These are phyloP conservation scores for Phytopythium kandeliae DNA, from an alignment of 352 stramenopile genomes.

Conservation along the genomic window DNA sequence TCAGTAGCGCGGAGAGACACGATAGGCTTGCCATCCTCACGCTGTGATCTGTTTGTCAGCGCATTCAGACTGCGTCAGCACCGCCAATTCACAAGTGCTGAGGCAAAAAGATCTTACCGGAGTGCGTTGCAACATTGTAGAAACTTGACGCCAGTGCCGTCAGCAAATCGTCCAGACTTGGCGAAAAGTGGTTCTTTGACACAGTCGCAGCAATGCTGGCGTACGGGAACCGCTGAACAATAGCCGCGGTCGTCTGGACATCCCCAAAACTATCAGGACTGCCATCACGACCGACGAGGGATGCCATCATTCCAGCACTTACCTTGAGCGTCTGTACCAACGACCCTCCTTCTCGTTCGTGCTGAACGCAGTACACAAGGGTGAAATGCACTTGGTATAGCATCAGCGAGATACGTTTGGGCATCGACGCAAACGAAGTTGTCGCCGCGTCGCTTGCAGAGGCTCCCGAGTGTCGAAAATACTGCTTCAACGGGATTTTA, in stretches of 20 bases:
- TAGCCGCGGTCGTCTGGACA: conserved; percentile 46
- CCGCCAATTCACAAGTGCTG: too few relatives aligned
- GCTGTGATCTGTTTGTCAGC: conserved; percentile 47
- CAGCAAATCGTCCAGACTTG: conserved; percentile 54
- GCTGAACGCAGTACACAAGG: conserved; percentile 76
- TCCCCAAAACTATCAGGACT: not conserved
- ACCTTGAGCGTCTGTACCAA: conserved; percentile 76
- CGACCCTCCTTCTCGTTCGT: conserved; percentile 55
- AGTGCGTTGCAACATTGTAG: conserved; percentile 47
- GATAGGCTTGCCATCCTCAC: conserved; percentile 76
- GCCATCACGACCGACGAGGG: not conserved
- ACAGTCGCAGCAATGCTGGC: conserved; percentile 43
- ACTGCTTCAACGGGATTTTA: conserved; percentile 77
- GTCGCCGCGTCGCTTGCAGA: conserved; percentile 40
- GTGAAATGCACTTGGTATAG: conserved; percentile 80
- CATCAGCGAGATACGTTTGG: conserved; percentile 79
- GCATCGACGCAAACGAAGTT: conserved; percentile 80
- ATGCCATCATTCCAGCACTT: not conserved
- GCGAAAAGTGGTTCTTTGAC: conserved; percentile 43
- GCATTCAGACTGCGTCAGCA: not conserved
- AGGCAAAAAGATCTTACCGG: too few relatives aligned
- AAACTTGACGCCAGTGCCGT: conserved; percentile 65
- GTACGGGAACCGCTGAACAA: conserved; percentile 81
- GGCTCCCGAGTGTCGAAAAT: conserved; percentile 43
- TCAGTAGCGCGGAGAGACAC: conserved; percentile 73